Conservation (phyloP, 108 stramenopile species). For the Parietichytrium sp. region DNA sequence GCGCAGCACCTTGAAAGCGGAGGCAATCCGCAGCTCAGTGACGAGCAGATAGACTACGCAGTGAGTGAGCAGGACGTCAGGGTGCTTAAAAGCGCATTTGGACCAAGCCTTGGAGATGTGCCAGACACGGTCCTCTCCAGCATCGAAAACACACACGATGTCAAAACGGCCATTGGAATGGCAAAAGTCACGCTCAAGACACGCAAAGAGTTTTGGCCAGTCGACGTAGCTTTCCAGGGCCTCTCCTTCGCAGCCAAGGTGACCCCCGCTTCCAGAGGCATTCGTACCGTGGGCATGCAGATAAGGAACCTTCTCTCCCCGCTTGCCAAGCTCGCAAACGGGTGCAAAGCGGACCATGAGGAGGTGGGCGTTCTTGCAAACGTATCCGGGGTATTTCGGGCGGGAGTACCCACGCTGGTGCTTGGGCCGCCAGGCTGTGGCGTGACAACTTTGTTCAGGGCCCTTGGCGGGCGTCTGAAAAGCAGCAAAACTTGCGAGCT, state of each 20-base stretch:
- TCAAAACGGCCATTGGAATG: too few species aligned
- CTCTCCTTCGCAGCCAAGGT: neutral
- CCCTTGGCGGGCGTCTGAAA: neutral
- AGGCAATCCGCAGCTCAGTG: too few species aligned
- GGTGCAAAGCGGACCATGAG: neutral
- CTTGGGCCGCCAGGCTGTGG: conserved; percentile 78
- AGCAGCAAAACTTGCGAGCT: neutral
- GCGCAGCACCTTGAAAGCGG: too few species aligned
- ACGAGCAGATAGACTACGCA: too few species aligned
- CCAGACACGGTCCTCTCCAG: too few species aligned
- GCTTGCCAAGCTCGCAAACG: neutral
- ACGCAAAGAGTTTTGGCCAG: neutral
- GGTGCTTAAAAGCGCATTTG: too few species aligned
- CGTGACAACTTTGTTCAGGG: conserved; percentile 58
- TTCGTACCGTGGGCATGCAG: neutral
- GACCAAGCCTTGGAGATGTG: too few species aligned
- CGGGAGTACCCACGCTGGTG: conserved; percentile 75
- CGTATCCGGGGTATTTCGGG: conserved; percentile 49
- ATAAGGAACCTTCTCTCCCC: neutral
- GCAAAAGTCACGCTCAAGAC: neutral
- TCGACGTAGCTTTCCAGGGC: neutral
- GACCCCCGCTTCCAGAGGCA: neutral
- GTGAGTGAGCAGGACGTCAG: too few species aligned
- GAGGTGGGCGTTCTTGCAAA: neutral
- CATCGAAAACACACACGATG: too few species aligned